phyloP scores from a whole-genome alignment of 805 yeast genomes.

The Sporopachydermia quercuum region DNA sequence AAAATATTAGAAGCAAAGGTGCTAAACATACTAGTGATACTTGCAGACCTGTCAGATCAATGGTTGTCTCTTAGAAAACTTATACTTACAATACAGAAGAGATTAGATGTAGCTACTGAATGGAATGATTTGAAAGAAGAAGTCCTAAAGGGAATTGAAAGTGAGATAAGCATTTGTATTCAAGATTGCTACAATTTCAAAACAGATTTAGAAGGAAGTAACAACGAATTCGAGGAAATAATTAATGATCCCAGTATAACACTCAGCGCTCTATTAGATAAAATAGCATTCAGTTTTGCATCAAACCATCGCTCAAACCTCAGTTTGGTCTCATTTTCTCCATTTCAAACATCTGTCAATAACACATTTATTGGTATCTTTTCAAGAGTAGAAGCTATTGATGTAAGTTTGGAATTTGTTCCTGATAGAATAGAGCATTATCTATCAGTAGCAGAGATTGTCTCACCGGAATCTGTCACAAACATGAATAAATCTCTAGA shows the following conservation, averaged over 20 bases:
- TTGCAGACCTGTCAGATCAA: conserved; percentile 9
- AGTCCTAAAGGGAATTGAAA: conserved; percentile 12
- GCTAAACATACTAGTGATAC: conserved; percentile 2
- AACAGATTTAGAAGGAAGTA: conserved; percentile 9
- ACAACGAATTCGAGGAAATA: background rate
- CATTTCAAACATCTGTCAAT: background rate
- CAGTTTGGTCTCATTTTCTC: background rate
- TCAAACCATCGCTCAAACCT: background rate
- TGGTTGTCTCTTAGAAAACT: conserved; percentile 11
- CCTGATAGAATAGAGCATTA: background rate
- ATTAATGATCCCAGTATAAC: background rate
- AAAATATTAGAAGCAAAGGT: background rate
- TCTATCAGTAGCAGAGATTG: background rate
- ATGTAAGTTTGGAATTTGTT: background rate
- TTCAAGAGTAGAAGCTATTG: background rate
- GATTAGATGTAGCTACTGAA: conserved; percentile 13
- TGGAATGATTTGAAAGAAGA: conserved; percentile 14
- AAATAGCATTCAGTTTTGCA: background rate
- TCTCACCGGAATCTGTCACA: background rate
- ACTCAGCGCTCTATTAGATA: background rate
- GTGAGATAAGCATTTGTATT: conserved; percentile 11
- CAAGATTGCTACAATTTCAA: conserved; percentile 11
- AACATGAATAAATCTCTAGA: background rate
- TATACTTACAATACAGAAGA: conserved; percentile 7
- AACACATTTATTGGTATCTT: background rate